Evolutionary conservation across 306 rosid species (phyloP).

Genomic region (Prunus armeniaca): DNA sequence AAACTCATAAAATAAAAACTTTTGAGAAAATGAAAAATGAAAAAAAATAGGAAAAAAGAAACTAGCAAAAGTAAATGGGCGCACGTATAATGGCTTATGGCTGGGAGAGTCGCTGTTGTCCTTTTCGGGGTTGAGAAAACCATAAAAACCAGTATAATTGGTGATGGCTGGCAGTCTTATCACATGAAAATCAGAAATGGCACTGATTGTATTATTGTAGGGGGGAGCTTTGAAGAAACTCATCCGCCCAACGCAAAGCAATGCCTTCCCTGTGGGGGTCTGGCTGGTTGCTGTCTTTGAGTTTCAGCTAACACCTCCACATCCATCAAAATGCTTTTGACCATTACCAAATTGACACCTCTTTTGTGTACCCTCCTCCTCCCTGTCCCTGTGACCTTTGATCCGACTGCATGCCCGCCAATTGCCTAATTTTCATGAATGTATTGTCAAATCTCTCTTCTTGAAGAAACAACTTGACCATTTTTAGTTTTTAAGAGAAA

Average conservation of each 20-base stretch:
- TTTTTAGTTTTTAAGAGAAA: neutral
- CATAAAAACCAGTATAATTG: slow-evolving; percentile 13
- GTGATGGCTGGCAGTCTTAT: slow-evolving; percentile 47
- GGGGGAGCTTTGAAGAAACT: neutral
- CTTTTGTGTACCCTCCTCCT: neutral
- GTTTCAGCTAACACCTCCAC: neutral
- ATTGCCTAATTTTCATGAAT: neutral
- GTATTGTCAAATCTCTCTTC: neutral
- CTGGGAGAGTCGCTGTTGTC: neutral
- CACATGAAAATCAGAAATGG: slow-evolving; percentile 48
- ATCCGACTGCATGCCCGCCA: neutral
- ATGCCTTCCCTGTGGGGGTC: too few relatives aligned
- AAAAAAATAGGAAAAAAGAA: too few relatives aligned
- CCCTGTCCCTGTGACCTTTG: neutral
- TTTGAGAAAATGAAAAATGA: too few relatives aligned
- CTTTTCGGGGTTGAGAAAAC: slow-evolving; percentile 17
- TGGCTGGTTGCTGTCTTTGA: neutral
- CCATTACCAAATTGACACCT: slow-evolving; percentile 10
- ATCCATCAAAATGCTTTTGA: neutral
- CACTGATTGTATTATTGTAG: slow-evolving; percentile 29
- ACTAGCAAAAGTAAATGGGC: too few relatives aligned
- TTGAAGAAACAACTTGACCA: neutral
- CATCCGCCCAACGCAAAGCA: too few relatives aligned
- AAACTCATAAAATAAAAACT: too few relatives aligned
- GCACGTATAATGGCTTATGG: neutral